Base-by-base conservation (phyloP, 257 asterid species). In the Cinchona pubescens region DNA sequence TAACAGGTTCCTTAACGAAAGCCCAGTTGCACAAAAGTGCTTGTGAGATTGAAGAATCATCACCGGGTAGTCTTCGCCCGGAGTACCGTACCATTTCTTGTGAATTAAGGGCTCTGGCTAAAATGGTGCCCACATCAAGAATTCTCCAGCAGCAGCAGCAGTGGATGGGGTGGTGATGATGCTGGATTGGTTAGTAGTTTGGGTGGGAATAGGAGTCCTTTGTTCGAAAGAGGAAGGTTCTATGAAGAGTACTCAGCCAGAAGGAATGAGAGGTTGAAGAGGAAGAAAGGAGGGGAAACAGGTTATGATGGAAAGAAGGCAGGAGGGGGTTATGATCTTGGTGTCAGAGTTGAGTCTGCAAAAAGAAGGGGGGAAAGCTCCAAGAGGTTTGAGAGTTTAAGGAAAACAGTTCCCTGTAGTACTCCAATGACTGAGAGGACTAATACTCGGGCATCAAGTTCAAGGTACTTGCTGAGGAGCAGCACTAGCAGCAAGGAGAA, bases 211-310 rank as follows among this genome's bases (percentile, higher is more conserved):
- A 76, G 82, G 81, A 85, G 91, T 79, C 90, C 92, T 71, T 53
- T 92, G 72, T 94, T 92, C 32, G 91, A 90, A 79, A 87, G 97
- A 82, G 98, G 98, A 1, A 85, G 90, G 75, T 84, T 89, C 45
- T 94, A 94, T n/a, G 97, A 92, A 13, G 95, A 86, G 88, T 94
- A 94, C 48, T 81, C 90, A 0, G 95, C 96, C 3, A 82, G 95
- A 74, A 86, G 98, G 80, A 94, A 92, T 62, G 98, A 94, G 86
- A 86, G 97, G 90, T 90, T 94, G 67, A 89, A 72, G 92, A 85
- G 93, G 64, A 94, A 87, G 90, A 94, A 90, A 74, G 89, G 87
- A n/a, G n/a, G 87, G 7, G 96, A 90, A 79, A 77, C 35, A 21
- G 87, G 62, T 70, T n/a, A n/a, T 70, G 89, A 79, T 19, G 92